A percentile compares a stretch with the other conserved stretches of the same genome.
phyloP scores from a whole-genome alignment of 2,329 filamentous ascomycete species.

The Pestalotiopsis sp. region DNA sequence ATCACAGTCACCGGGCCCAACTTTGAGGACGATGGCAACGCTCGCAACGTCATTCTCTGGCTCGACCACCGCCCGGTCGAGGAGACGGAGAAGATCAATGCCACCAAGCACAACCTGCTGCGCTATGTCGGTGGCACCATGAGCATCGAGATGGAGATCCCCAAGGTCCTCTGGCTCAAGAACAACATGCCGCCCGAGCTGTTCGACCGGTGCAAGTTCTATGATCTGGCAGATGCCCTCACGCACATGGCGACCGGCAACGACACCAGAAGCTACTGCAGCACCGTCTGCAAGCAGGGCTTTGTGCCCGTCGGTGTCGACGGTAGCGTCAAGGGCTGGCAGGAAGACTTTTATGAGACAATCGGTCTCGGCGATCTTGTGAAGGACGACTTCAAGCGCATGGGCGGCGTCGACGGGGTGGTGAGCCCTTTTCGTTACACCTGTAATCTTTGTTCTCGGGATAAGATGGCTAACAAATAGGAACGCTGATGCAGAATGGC shows the following conservation, averaged over 20 bases:
- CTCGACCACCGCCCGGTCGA: constrained; percentile 90
- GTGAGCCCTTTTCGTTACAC: constrained; percentile 60
- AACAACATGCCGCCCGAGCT: constrained; percentile 93
- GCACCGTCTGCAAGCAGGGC: constrained; percentile 95
- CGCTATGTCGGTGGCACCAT: constrained; percentile 97
- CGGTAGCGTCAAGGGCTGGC: constrained; percentile 96
- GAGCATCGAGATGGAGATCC: constrained; percentile 99
- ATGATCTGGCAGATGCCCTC: constrained; percentile 88
- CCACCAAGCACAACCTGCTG: constrained; percentile 86
- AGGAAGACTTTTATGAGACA: constrained; percentile 84
- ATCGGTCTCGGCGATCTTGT: constrained; percentile 86
- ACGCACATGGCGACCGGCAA: constrained; percentile 93
- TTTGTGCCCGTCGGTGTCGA: constrained; percentile 97
- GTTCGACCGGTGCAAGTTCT: constrained; percentile 94
- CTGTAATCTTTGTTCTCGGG: constrained; percentile 11
- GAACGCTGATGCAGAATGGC: constrained; percentile 71
- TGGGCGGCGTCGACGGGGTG: constrained; percentile 93
- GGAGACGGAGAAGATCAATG: constrained; percentile 92
- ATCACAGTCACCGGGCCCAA: constrained; percentile 86
- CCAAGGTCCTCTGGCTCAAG: constrained; percentile 97
- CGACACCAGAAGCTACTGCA: constrained; percentile 92
- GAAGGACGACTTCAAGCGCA: constrained; percentile 85
- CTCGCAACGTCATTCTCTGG: constrained; percentile 96
- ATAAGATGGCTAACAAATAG: constrained; percentile 22
- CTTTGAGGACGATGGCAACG: constrained; percentile 77